A percentile compares a stretch with the other conserved stretches of the same genome.
Evolutionary conservation across 2,329 filamentous ascomycete genomes (phyloP).

Genomic region (Alternaria gaisen): DNA sequence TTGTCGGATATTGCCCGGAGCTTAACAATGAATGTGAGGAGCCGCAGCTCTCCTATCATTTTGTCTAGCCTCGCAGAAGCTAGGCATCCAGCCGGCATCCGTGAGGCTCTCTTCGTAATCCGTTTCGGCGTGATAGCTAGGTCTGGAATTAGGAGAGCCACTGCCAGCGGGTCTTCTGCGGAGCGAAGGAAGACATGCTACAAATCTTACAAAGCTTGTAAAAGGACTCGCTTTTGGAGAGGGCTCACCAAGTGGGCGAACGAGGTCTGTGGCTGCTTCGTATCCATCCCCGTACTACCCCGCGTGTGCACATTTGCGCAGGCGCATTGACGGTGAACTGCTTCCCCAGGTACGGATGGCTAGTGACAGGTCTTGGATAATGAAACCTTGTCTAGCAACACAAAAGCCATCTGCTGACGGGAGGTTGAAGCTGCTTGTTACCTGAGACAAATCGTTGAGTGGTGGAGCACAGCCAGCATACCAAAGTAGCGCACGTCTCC

Average conservation of each 20-base stretch:
- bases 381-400: slow-evolving; percentile 29
- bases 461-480: slow-evolving; percentile 30
- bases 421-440: slow-evolving; percentile 34
- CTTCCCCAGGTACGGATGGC: slow-evolving; percentile 30
- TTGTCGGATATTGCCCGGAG: slow-evolving; percentile 2
- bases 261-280: slow-evolving; percentile 10
- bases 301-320: slow-evolving; percentile 24
- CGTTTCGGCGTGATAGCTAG: slow-evolving; percentile 3
- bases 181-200: slow-evolving; percentile 2
- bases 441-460: slow-evolving; percentile 41
- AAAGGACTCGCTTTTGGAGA: neutral
- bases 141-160: slow-evolving; percentile 6
- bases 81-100: slow-evolving; percentile 26
- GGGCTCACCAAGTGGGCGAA: slow-evolving; percentile 7
- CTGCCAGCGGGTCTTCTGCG: slow-evolving; percentile 4
- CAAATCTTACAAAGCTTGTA: neutral
- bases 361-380: slow-evolving; percentile 19
- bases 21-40: neutral
- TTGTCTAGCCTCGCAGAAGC: slow-evolving; percentile 8
- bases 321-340: slow-evolving; percentile 20
- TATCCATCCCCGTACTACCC: slow-evolving; percentile 31
- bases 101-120: slow-evolving; percentile 31
- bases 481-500: slow-evolving; percentile 41
- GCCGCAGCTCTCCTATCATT: slow-evolving; percentile 19
- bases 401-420: slow-evolving; percentile 36